A percentile compares a stretch with the other conserved stretches of the same genome.
Evolutionary conservation across 1,284 basidiomycete species (phyloP).

Genomic region (Cutaneotrichosporon sp.): DNA sequence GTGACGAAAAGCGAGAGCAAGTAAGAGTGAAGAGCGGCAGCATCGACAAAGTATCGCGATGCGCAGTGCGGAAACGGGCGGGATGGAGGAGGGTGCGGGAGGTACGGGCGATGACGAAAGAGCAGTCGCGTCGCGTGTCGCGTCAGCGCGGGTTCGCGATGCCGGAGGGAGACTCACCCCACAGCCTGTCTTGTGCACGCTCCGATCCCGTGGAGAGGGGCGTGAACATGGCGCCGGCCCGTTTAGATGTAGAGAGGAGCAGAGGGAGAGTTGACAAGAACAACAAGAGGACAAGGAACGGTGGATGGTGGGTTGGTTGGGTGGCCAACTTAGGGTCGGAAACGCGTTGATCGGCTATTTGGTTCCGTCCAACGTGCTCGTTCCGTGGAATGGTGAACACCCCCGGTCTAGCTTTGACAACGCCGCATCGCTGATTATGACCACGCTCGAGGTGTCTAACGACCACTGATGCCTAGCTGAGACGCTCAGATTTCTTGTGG

Average conservation of each 20-base stretch:
- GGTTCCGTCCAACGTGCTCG: neutral
- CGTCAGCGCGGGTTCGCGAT: neutral
- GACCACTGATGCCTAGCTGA: no score
- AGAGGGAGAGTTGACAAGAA: neutral
- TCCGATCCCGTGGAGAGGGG: constrained; percentile 53
- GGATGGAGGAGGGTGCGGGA: no score
- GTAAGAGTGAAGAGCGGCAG: no score
- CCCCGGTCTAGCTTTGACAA: no score
- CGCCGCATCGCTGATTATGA: no score
- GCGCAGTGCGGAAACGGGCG: no score
- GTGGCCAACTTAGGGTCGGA: neutral
- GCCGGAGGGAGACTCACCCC: constrained; percentile 37
- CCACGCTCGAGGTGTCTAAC: no score
- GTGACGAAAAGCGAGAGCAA: neutral
- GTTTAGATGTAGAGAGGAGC: neutral
- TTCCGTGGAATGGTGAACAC: no score
- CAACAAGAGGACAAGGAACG: neutral
- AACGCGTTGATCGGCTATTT: neutral
- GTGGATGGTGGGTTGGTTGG: neutral
- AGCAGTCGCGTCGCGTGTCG: neutral
- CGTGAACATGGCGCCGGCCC: constrained; percentile 45
- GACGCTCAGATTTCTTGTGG: no score
- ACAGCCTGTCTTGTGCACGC: constrained; percentile 49
- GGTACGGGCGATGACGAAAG: neutral
- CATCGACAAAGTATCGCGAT: no score